Conservation (phyloP, 306 rosid genomes). For the Sesbania bispinosa region DNA sequence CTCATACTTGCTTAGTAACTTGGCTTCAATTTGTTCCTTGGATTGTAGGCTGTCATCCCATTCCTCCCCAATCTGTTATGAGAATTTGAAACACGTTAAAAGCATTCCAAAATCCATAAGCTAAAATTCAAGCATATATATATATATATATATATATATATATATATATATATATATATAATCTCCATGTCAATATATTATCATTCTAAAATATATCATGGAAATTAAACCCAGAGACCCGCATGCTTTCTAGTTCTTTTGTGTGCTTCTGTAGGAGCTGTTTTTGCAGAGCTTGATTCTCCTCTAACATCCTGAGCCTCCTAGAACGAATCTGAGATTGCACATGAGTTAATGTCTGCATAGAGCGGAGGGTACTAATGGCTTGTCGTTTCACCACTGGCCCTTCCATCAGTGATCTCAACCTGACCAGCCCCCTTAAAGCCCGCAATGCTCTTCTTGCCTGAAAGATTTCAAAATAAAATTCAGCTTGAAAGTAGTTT, state of each 20-base stretch:
- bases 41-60: slow-evolving; percentile 98
- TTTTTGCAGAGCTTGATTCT: slow-evolving; percentile 90
- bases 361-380: slow-evolving; percentile 70
- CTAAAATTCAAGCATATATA: slow-evolving; percentile 20
- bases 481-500: slow-evolving; percentile 13
- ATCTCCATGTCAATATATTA: neutral
- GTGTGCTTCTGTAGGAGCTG: slow-evolving; percentile 91
- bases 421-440: slow-evolving; percentile 84
- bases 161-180: no score
- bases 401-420: slow-evolving; percentile 80
- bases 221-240: slow-evolving; percentile 50
- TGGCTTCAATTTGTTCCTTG: slow-evolving; percentile 90
- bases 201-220: slow-evolving; percentile 5
- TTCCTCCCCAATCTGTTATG: slow-evolving; percentile 81
- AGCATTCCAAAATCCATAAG: slow-evolving; percentile 8
- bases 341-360: slow-evolving; percentile 93
- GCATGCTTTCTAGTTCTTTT: slow-evolving; percentile 76
- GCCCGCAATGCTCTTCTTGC: slow-evolving; percentile 91
- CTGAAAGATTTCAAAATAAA: slow-evolving; percentile 39
- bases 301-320: slow-evolving; percentile 90
- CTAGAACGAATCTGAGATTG: slow-evolving; percentile 87
- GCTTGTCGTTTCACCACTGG: slow-evolving; percentile 90
- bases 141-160: no score
- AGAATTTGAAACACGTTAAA: slow-evolving; percentile 32
- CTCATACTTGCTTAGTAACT: slow-evolving; percentile 75